Percentiles rank a stretch among this genome's conserved stretches.
Evolutionary conservation across 2,329 filamentous ascomycete species (phyloP).

Genomic region (Neopestalotiopsis sp.): DNA sequence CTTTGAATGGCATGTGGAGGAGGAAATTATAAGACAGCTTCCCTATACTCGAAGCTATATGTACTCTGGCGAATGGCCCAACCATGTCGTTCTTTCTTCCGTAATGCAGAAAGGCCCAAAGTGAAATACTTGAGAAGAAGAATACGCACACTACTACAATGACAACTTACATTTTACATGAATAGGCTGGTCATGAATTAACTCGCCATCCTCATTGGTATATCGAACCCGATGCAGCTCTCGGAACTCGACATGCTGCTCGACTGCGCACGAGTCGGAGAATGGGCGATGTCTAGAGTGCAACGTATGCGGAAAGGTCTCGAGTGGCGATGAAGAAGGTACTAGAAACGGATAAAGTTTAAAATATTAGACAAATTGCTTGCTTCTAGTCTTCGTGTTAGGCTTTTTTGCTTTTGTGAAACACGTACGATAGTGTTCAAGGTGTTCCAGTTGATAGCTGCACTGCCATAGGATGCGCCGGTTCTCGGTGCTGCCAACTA

Average conservation of each 20-base stretch:
- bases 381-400: not conserved
- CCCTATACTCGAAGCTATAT: too few relatives aligned
- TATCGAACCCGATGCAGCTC: slow-evolving; percentile 56
- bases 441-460: slow-evolving; percentile 56
- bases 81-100: not conserved
- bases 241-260: slow-evolving; percentile 53
- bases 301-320: slow-evolving; percentile 54
- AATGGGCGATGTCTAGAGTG: slow-evolving; percentile 58
- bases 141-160: not conserved
- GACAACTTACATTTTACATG: slow-evolving; percentile 44
- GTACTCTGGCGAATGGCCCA: too few relatives aligned
- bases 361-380: slow-evolving; percentile 9
- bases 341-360: slow-evolving; percentile 37
- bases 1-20: not conserved
- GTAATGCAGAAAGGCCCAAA: too few relatives aligned
- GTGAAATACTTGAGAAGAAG: too few relatives aligned
- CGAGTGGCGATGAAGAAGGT: slow-evolving; percentile 49
- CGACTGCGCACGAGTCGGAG: slow-evolving; percentile 54
- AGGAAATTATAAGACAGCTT: not conserved
- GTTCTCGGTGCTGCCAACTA: slow-evolving; percentile 51
- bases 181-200: slow-evolving; percentile 54
- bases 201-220: slow-evolving; percentile 50
- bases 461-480: slow-evolving; percentile 59
- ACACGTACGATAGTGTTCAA: slow-evolving; percentile 56
- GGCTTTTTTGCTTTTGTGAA: too few relatives aligned